Conservation (phyloP, 192 early-diverging fungal genomes). For the Thamnidium elegans region DNA sequence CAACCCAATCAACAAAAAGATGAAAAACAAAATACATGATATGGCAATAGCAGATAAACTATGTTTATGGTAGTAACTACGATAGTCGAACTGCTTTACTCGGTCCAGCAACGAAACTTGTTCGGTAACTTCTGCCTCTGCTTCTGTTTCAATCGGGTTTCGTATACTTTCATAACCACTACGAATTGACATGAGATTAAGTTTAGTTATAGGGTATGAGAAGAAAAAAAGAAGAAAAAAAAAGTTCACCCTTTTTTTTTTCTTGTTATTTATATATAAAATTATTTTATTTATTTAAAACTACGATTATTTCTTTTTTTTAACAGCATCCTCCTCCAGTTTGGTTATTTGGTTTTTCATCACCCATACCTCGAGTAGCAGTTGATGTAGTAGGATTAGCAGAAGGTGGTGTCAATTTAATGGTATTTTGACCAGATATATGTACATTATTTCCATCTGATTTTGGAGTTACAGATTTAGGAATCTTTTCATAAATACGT, state of each 20-base stretch:
- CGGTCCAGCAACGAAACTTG: neutral
- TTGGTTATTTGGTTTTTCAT: conserved; percentile 10
- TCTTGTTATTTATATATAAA: neutral
- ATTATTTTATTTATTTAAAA: conserved; percentile 9
- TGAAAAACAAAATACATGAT: neutral
- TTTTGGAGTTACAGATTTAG: conserved; percentile 29
- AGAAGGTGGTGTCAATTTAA: conserved; percentile 28
- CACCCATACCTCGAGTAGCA: neutral
- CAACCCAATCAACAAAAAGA: neutral
- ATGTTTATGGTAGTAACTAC: neutral
- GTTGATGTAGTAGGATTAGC: conserved; percentile 3
- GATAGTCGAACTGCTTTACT: conserved; percentile 9
- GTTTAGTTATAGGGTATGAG: no score
- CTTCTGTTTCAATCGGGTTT: conserved; percentile 1
- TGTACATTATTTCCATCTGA: neutral
- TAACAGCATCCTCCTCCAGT: conserved; percentile 27
- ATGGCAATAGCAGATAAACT: neutral
- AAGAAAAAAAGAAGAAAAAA: neutral
- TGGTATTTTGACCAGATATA: conserved; percentile 27
- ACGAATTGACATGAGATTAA: conserved; percentile 1
- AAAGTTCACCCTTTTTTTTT: conserved; percentile 1
- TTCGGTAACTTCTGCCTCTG: neutral
- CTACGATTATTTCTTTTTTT: neutral
- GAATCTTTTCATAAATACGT: conserved; percentile 30
- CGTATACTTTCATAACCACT: neutral